Conservation (phyloP, 495 filamentous ascomycete genomes). For the Massariosphaeria phaeospora region DNA sequence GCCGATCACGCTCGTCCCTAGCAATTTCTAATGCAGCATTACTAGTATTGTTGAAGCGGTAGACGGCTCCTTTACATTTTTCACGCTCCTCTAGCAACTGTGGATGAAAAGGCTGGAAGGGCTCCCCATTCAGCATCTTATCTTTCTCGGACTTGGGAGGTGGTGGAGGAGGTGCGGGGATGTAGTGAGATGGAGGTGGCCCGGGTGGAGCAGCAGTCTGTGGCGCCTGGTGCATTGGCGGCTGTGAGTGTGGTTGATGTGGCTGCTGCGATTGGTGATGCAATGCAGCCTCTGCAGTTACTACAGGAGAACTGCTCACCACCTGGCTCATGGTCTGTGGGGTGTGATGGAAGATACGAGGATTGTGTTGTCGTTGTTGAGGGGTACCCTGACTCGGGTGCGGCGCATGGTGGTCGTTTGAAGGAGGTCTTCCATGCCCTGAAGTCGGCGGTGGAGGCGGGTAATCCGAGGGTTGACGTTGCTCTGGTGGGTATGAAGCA, state of each 20-base stretch:
- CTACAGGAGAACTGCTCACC: conserved; percentile 13
- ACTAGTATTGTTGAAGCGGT: conserved; percentile 83
- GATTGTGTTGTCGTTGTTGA: conserved; percentile 9
- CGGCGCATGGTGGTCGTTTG: conserved; percentile 16
- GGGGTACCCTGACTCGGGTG: conserved; percentile 6
- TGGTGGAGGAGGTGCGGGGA: conserved; percentile 39
- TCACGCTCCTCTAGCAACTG: conserved; percentile 82
- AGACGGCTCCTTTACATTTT: conserved; percentile 75
- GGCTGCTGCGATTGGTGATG: conserved; percentile 24
- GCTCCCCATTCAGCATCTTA: conserved; percentile 83
- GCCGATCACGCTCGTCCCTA: conserved; percentile 69
- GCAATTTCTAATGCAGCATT: conserved; percentile 73
- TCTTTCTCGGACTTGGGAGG: conserved; percentile 68
- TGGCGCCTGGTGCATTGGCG: conserved; percentile 4
- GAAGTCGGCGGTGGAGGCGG: conserved; percentile 6
- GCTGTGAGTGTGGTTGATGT: conserved; percentile 6
- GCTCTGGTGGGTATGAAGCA: conserved; percentile 34
- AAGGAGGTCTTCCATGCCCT: conserved; percentile 10
- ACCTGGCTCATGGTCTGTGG: conserved; percentile 26
- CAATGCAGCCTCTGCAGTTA: conserved; percentile 30
- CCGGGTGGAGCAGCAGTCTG: neutral
- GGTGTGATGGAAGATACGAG: conserved; percentile 23
- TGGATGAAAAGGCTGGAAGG: conserved; percentile 71
- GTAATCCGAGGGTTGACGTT: conserved; percentile 6
- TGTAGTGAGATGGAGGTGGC: conserved; percentile 20